phyloP scores from a whole-genome alignment of 1,284 basidiomycete species.

The Thecaphora thlaspeos region DNA sequence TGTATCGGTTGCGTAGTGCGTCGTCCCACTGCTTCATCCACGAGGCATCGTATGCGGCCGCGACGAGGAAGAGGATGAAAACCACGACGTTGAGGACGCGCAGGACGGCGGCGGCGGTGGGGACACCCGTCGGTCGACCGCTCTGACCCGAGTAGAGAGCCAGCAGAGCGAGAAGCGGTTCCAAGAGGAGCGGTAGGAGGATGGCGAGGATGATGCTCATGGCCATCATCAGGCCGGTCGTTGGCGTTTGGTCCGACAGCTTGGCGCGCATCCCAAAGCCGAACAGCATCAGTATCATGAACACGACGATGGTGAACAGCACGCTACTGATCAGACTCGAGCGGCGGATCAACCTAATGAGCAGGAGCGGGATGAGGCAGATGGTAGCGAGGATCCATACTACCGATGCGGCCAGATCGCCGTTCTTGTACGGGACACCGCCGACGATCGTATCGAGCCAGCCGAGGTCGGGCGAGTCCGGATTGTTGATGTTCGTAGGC shows the following conservation, averaged over 20 bases:
- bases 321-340: slow-evolving; percentile 40
- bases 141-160: slow-evolving; percentile 28
- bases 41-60: slow-evolving; percentile 22
- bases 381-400: slow-evolving; percentile 39
- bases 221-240: slow-evolving; percentile 30
- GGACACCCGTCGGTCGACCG: slow-evolving; percentile 22
- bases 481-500: slow-evolving; percentile 35
- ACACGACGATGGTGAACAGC: slow-evolving; percentile 30
- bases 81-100: slow-evolving; percentile 39
- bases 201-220: slow-evolving; percentile 28
- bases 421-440: slow-evolving; percentile 39
- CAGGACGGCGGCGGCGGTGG: slow-evolving; percentile 20
- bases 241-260: slow-evolving; percentile 19
- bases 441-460: slow-evolving; percentile 41
- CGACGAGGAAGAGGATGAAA: slow-evolving; percentile 35
- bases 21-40: slow-evolving; percentile 33
- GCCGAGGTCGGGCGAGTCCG: slow-evolving; percentile 33
- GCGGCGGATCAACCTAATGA: slow-evolving; percentile 30
- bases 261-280: slow-evolving; percentile 32
- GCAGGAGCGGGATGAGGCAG: slow-evolving; percentile 28
- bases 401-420: slow-evolving; percentile 35
- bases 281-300: slow-evolving; percentile 25
- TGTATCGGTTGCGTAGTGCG: slow-evolving; percentile 22
- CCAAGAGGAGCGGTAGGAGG: slow-evolving; percentile 30
- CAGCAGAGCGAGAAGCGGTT: slow-evolving; percentile 31